These are phyloP conservation scores for Prosopis cineraria DNA, from an alignment of 306 rosid genomes.

Conservation along the genomic window DNA sequence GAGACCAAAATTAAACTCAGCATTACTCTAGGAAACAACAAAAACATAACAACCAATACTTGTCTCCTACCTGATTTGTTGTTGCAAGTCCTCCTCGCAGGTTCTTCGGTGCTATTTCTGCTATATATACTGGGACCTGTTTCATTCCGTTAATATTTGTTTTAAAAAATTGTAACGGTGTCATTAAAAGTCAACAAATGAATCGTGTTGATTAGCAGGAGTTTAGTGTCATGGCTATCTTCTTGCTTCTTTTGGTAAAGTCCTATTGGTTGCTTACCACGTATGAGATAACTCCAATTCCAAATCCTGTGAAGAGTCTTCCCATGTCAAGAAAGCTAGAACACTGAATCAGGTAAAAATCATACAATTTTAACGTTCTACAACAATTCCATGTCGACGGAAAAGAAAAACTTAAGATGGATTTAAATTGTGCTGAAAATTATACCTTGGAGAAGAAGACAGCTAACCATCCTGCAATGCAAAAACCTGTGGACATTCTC, in stretches of 20 bases:
- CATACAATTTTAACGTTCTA: slow-evolving; percentile 1
- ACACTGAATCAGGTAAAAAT: slow-evolving; percentile 45
- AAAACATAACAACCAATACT: neutral
- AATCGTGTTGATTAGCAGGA: neutral
- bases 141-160: slow-evolving; percentile 27
- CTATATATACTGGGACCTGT: slow-evolving; percentile 75
- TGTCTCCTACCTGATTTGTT: slow-evolving; percentile 55
- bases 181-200: neutral
- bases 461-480: slow-evolving; percentile 78
- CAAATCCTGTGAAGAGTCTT: slow-evolving; percentile 73
- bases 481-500: slow-evolving; percentile 66
- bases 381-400: neutral
- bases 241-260: neutral
- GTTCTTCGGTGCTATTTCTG: slow-evolving; percentile 71
- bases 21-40: neutral
- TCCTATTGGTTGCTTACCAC: slow-evolving; percentile 48
- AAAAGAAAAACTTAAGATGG: neutral
- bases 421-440: slow-evolving; percentile 14
- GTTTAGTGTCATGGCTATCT: neutral
- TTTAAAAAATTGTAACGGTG: slow-evolving; percentile 18
- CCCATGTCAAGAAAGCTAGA: slow-evolving; percentile 62
- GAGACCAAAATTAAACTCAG: slow-evolving; percentile 11
- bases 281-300: slow-evolving; percentile 80
- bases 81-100: slow-evolving; percentile 76
- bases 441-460: slow-evolving; percentile 59